Evolutionary conservation across 1,139 yeast genomes (phyloP).

Genomic region (Schwanniomyces etchellsii): DNA sequence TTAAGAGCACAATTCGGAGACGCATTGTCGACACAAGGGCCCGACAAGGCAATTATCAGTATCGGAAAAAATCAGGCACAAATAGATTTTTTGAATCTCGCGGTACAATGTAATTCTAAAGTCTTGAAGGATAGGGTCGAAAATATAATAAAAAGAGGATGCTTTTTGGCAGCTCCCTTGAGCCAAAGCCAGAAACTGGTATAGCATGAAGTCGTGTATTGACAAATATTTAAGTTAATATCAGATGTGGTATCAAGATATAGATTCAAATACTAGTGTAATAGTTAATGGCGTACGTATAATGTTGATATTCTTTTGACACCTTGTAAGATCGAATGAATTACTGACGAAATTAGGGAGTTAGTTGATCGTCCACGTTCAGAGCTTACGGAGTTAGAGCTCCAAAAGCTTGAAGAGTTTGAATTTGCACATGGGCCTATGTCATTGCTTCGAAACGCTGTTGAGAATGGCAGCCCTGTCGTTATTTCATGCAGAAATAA

Average conservation of each 20-base stretch:
- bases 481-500: slow-evolving; percentile 89
- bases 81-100: slow-evolving; percentile 57
- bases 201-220: slow-evolving; percentile 2
- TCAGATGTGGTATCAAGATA: background rate
- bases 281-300: slow-evolving; percentile 9
- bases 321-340: background rate
- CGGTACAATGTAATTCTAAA: slow-evolving; percentile 71
- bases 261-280: background rate
- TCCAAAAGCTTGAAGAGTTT: slow-evolving; percentile 79
- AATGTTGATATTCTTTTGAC: background rate
- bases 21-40: slow-evolving; percentile 37
- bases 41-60: slow-evolving; percentile 45
- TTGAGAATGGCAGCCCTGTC: slow-evolving; percentile 68
- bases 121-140: slow-evolving; percentile 79
- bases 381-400: slow-evolving; percentile 76
- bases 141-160: slow-evolving; percentile 73
- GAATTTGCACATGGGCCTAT: slow-evolving; percentile 91
- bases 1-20: slow-evolving; percentile 88
- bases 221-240: background rate
- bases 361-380: slow-evolving; percentile 67
- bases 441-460: slow-evolving; percentile 77
- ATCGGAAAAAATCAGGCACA: slow-evolving; percentile 75
- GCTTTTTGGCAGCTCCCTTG: slow-evolving; percentile 80
- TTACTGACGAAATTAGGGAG: slow-evolving; percentile 38
- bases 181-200: slow-evolving; percentile 20